Conservation (phyloP, 2,329 filamentous ascomycete genomes). For the Nannizzia gypsea region DNA sequence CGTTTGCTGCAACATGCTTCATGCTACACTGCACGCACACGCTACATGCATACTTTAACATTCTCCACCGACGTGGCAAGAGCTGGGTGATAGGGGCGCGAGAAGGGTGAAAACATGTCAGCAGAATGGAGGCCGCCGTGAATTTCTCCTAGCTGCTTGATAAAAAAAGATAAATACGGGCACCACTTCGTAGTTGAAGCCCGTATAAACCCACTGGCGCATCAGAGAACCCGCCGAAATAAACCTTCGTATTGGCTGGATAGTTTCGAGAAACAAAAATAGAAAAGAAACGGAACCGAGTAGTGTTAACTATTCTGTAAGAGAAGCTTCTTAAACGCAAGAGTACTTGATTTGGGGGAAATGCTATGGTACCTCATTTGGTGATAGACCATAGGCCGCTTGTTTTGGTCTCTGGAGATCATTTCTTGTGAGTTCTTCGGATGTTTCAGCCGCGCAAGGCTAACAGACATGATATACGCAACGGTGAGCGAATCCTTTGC, state of each 20-base stretch:
- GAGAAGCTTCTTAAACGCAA: background rate
- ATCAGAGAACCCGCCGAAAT: background rate
- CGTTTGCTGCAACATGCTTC: background rate
- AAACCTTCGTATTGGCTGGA: background rate
- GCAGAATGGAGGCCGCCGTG: background rate
- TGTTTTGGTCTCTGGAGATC: background rate
- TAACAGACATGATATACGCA: background rate
- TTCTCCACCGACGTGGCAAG: conserved; percentile 1
- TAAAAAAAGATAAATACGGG: background rate
- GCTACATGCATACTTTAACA: background rate
- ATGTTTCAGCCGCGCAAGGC: conserved; percentile 3
- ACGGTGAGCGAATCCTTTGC: background rate
- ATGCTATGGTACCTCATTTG: background rate
- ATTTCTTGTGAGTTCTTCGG: conserved; percentile 4
- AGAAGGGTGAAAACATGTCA: background rate
- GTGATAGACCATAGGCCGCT: background rate
- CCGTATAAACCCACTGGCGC: background rate
- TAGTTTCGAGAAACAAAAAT: conserved; percentile 1
- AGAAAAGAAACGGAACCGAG: background rate
- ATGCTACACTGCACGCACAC: background rate
- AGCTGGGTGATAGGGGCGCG: background rate
- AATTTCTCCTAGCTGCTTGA: background rate
- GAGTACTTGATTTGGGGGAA: background rate
- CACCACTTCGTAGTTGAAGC: background rate
- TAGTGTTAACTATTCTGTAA: background rate